A percentile compares a stretch with the other conserved stretches of the same genome.
These are phyloP conservation scores for Pholiota conissans DNA, from an alignment of 768 basidiomycete genomes.

Conservation along the genomic window DNA sequence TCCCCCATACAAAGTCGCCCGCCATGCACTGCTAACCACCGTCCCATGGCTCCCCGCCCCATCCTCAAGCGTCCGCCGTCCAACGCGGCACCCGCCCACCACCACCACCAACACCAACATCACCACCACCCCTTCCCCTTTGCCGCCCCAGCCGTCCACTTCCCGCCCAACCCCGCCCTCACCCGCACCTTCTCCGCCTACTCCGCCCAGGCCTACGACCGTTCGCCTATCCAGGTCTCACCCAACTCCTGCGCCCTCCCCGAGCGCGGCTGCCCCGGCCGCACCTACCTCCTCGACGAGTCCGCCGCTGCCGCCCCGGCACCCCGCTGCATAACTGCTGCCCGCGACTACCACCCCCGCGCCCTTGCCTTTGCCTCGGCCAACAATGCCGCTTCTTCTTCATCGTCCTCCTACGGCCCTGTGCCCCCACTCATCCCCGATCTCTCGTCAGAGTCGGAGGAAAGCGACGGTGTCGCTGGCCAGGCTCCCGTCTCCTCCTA, in stretches of 20 bases:
- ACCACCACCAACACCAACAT: constrained; percentile 24
- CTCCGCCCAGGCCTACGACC: constrained; percentile 70
- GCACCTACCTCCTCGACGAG: constrained; percentile 60
- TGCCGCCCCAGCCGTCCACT: constrained; percentile 40
- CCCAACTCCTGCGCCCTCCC: constrained; percentile 78
- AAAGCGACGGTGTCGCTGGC: constrained; percentile 54
- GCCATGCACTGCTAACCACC: constrained; percentile 4
- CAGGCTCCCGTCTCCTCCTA: constrained; percentile 22
- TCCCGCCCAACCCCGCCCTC: constrained; percentile 53
- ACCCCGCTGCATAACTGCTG: constrained; percentile 20
- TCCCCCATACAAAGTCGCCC: background rate
- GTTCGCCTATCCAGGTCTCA: constrained; percentile 72
- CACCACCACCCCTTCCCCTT: constrained; percentile 26
- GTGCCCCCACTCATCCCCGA: constrained; percentile 61
- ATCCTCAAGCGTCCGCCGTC: constrained; percentile 54
- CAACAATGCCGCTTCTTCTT: background rate
- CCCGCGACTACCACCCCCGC: constrained; percentile 48
- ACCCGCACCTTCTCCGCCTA: constrained; percentile 51
- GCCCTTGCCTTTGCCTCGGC: constrained; percentile 27
- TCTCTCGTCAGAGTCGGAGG: constrained; percentile 63
- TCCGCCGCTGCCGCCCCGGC: constrained; percentile 14
- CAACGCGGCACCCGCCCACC: constrained; percentile 25
- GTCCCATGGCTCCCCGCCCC: constrained; percentile 45
- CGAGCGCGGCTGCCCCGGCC: constrained; percentile 74
- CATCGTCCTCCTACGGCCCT: constrained; percentile 17